These are phyloP conservation scores for Colletotrichum tabaci DNA, from an alignment of 2,329 filamentous ascomycete species.

Conservation along the genomic window DNA sequence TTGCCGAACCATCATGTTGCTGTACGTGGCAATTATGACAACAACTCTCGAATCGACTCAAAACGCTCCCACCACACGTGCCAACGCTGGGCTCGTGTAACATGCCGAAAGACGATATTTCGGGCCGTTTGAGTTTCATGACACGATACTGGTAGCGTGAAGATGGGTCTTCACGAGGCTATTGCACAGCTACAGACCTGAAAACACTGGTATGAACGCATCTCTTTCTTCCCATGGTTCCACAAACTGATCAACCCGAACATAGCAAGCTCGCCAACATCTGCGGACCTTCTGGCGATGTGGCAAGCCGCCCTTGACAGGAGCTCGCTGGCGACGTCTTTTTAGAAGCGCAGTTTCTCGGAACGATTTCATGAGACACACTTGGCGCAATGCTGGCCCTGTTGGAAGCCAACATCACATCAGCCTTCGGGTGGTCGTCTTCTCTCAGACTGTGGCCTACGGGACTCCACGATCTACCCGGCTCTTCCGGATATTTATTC, in stretches of 20 bases:
- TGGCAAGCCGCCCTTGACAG: neutral
- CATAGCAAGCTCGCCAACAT: neutral
- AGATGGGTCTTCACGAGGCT: neutral
- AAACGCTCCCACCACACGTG: neutral
- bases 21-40: too few species aligned
- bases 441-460: neutral
- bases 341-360: neutral
- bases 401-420: neutral
- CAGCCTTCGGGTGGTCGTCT: neutral
- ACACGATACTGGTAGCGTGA: too few species aligned
- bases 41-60: neutral
- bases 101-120: neutral
- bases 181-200: neutral
- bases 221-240: too few species aligned
- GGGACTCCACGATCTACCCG: conserved; percentile 12
- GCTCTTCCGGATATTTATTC: neutral
- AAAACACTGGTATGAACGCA: too few species aligned
- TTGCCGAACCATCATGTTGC: neutral
- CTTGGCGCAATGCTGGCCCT: neutral
- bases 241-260: too few species aligned
- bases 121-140: neutral
- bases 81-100: neutral
- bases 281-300: neutral
- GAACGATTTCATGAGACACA: neutral
- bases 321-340: neutral